Evolutionary conservation across 495 filamentous ascomycete genomes (phyloP).

Genomic region (Penicillium manginii): DNA sequence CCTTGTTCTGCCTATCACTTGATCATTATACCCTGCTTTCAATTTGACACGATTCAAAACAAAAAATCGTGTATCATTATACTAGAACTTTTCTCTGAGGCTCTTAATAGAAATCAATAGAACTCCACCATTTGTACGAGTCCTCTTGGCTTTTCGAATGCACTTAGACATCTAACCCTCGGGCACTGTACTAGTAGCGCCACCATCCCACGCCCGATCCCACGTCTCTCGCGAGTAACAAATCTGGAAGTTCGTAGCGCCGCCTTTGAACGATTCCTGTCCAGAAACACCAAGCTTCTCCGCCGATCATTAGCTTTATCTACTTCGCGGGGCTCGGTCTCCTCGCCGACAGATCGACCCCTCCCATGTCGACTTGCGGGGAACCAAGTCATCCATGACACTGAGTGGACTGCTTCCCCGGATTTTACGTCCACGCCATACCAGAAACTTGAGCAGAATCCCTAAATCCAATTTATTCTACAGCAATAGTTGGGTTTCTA

Average conservation of each 20-base stretch:
- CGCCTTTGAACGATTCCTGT: background rate
- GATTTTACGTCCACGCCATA: background rate
- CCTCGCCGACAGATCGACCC: background rate
- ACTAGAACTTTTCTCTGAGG: background rate
- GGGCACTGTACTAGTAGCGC: background rate
- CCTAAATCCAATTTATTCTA: background rate
- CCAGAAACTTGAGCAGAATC: background rate
- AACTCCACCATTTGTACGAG: too few relatives aligned
- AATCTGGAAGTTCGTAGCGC: slow-evolving; percentile 11
- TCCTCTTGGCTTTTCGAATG: too few relatives aligned
- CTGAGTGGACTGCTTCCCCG: background rate
- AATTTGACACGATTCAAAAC: background rate
- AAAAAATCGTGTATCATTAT: background rate
- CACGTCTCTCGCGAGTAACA: background rate
- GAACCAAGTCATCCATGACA: background rate
- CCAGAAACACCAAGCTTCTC: background rate
- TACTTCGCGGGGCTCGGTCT: background rate
- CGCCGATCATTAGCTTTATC: background rate
- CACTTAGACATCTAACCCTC: background rate
- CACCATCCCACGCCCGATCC: background rate
- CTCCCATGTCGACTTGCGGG: too few relatives aligned
- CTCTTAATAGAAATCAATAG: too few relatives aligned
- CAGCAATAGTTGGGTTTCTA: too few relatives aligned
- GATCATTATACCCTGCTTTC: background rate
- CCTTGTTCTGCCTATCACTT: background rate